Conservation (phyloP, 768 basidiomycete genomes). For the Panaeolus cyanescens region DNA sequence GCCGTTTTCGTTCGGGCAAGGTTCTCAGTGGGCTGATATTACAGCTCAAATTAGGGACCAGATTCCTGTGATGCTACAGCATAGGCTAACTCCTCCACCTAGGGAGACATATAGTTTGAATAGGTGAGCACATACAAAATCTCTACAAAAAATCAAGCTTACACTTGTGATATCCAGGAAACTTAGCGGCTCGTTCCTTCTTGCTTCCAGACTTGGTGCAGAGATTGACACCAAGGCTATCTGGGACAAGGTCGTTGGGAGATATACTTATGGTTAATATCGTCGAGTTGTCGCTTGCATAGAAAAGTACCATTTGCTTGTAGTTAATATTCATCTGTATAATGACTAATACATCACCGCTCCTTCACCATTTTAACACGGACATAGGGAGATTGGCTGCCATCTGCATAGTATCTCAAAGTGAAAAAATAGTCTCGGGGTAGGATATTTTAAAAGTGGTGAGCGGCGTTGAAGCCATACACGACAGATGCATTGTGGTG, state of each 20-base stretch:
- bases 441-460: background rate
- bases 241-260: conserved; percentile 69
- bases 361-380: background rate
- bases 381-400: background rate
- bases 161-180: conserved; percentile 48
- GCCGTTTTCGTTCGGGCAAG: conserved; percentile 79
- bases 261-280: conserved; percentile 27
- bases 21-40: conserved; percentile 65
- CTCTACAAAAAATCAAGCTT: too few relatives aligned
- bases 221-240: conserved; percentile 70
- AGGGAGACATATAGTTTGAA: conserved; percentile 95
- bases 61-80: conserved; percentile 89
- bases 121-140: too few relatives aligned
- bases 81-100: conserved; percentile 91
- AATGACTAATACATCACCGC: background rate
- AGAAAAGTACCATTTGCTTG: background rate
- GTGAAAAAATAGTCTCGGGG: background rate
- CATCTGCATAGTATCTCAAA: background rate
- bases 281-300: background rate
- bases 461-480: background rate
- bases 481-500: background rate
- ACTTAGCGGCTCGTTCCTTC: conserved; percentile 78
- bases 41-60: conserved; percentile 75
- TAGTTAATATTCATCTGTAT: background rate
- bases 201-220: conserved; percentile 76